phyloP scores from a whole-genome alignment of 2,329 filamentous ascomycete genomes.

The Trichoderma sp. region DNA sequence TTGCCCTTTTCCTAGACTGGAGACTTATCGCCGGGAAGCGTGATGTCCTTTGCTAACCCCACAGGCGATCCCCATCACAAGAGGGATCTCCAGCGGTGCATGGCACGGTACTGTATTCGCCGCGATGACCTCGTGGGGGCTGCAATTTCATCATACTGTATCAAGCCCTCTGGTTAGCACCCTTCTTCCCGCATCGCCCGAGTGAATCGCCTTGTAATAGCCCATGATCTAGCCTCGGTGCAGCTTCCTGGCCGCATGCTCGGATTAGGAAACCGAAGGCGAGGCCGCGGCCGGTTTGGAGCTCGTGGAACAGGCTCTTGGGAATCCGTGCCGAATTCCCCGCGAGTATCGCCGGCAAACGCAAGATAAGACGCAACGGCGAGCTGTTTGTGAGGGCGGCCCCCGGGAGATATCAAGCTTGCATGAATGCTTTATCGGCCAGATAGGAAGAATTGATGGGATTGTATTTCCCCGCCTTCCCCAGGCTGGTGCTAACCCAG shows the following conservation, averaged over 20 bases:
- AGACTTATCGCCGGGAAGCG: not conserved
- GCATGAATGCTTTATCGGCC: slow-evolving; percentile 4
- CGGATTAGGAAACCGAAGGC: not conserved
- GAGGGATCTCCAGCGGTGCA: slow-evolving; percentile 6
- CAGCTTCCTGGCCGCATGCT: not conserved
- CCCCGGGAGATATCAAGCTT: slow-evolving; percentile 3
- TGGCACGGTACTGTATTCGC: not conserved
- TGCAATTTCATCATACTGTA: not conserved
- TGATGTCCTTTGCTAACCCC: not conserved
- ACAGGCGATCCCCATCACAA: slow-evolving; percentile 3
- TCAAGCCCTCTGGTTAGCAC: not conserved
- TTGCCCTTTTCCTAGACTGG: not conserved
- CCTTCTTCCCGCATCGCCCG: not conserved
- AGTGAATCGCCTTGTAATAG: not conserved
- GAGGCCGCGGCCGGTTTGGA: not conserved
- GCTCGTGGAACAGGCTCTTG: not conserved
- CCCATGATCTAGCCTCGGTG: not conserved
- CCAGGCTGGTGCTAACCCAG: slow-evolving; percentile 6
- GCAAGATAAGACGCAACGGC: slow-evolving; percentile 1
- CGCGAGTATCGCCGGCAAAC: slow-evolving; percentile 3
- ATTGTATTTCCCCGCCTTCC: slow-evolving; percentile 18
- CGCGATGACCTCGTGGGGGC: slow-evolving; percentile 3
- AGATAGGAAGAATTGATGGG: slow-evolving; percentile 15
- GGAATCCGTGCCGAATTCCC: not conserved
- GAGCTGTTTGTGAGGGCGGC: not conserved